Percentiles rank a stretch among this genome's conserved stretches.
These are phyloP conservation scores for Sporothrix variecibatus DNA, from an alignment of 2,329 filamentous ascomycete genomes.

Conservation along the genomic window DNA sequence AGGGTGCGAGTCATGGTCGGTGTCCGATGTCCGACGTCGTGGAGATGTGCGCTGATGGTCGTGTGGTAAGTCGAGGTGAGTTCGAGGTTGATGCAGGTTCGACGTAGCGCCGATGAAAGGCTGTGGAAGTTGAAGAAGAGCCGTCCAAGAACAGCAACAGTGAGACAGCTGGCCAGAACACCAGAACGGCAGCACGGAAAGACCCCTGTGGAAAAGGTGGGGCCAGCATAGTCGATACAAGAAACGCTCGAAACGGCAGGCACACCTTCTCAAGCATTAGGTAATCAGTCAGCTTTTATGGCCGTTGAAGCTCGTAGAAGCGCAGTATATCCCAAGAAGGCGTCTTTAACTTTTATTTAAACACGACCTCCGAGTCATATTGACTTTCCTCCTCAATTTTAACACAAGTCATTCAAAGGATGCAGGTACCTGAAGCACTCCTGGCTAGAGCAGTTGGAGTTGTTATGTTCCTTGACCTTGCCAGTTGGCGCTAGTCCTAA, in stretches of 20 bases:
- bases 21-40: neutral
- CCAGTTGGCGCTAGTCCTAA: constrained; percentile 2
- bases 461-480: neutral
- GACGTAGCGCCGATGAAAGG: constrained; percentile 10
- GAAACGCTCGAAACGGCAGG: neutral
- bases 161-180: constrained; percentile 14
- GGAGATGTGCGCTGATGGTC: neutral
- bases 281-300: neutral
- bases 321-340: no score
- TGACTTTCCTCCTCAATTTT: no score
- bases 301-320: neutral
- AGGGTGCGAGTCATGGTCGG: constrained; percentile 26
- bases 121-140: neutral
- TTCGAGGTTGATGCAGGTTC: neutral
- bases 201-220: neutral
- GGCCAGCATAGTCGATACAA: neutral
- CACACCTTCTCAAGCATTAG: neutral
- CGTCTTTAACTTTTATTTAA: no score
- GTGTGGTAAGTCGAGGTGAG: neutral
- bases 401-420: no score
- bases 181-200: neutral
- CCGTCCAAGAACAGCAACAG: neutral
- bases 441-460: neutral
- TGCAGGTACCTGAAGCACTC: neutral
- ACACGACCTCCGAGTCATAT: no score